A percentile compares a stretch with the other conserved stretches of the same genome.
phyloP scores from a whole-genome alignment of 352 stramenopile genomes.

The Globisporangium recalcitrans region DNA sequence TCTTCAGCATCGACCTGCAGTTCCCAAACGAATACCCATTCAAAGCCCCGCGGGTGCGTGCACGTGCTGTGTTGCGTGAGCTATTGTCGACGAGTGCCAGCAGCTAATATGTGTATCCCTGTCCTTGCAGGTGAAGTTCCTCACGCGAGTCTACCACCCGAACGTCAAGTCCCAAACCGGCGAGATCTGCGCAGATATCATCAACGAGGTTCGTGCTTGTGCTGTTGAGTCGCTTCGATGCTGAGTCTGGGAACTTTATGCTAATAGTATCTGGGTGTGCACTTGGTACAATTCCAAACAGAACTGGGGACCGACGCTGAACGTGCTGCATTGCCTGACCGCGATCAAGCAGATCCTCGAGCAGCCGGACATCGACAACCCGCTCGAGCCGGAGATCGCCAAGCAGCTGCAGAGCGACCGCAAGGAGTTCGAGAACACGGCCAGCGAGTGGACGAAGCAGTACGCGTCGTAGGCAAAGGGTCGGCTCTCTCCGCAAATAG shows the following conservation, averaged over 20 bases:
- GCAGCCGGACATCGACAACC: slow-evolving; percentile 94
- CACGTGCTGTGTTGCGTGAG: background rate
- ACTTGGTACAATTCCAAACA: slow-evolving; percentile 24
- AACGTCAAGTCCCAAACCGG: slow-evolving; percentile 95
- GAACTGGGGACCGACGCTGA: slow-evolving; percentile 95
- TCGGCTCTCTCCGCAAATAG: background rate
- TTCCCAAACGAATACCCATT: slow-evolving; percentile 97
- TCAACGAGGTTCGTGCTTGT: slow-evolving; percentile 63
- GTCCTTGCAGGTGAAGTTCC: slow-evolving; percentile 80
- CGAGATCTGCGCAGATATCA: slow-evolving; percentile 95
- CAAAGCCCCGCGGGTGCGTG: slow-evolving; percentile 83
- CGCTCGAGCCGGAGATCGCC: slow-evolving; percentile 94
- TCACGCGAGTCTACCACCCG: slow-evolving; percentile 95
- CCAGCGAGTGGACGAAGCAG: slow-evolving; percentile 90
- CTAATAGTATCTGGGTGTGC: slow-evolving; percentile 8
- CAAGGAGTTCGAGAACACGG: slow-evolving; percentile 90
- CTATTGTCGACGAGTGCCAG: background rate
- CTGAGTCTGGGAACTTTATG: background rate
- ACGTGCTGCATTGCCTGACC: slow-evolving; percentile 88
- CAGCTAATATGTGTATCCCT: background rate
- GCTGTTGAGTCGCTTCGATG: background rate
- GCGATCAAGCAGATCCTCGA: slow-evolving; percentile 94
- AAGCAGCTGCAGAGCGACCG: slow-evolving; percentile 91
- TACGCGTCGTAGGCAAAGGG: slow-evolving; percentile 63
- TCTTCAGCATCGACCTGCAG: slow-evolving; percentile 93